phyloP scores from a whole-genome alignment of 2,329 filamentous ascomycete species.

The Sclerotinia minor region DNA sequence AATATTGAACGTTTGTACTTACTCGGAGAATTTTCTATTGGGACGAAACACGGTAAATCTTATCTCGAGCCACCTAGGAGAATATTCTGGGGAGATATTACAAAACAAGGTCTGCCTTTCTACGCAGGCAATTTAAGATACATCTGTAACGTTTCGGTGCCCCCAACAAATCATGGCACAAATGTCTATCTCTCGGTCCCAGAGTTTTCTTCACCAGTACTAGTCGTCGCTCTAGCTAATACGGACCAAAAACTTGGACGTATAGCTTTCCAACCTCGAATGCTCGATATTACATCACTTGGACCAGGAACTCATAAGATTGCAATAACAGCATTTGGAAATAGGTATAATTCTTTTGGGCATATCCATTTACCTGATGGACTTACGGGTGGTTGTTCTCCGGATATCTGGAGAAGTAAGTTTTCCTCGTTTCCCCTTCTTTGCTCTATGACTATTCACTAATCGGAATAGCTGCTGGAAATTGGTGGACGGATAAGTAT shows the following conservation, averaged over 20 bases:
- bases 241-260: conserved; percentile 29
- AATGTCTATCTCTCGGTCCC: neutral
- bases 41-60: conserved; percentile 20
- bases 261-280: conserved; percentile 38
- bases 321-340: conserved; percentile 37
- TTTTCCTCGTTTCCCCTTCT: conserved; percentile 2
- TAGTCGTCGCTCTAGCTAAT: conserved; percentile 27
- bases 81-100: conserved; percentile 38
- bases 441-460: neutral
- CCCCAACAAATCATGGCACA: neutral
- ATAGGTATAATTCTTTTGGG: conserved; percentile 40
- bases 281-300: conserved; percentile 30
- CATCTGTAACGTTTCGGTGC: conserved; percentile 27
- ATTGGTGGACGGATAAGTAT: conserved; percentile 35
- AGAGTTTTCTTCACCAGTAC: conserved; percentile 35
- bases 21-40: conserved; percentile 38
- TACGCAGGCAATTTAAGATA: conserved; percentile 40
- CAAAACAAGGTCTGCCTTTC: conserved; percentile 38
- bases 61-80: neutral
- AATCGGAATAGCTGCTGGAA: conserved; percentile 28
- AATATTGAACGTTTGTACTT: conserved; percentile 41
- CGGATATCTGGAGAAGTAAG: conserved; percentile 36
- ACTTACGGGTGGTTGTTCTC: conserved; percentile 31
- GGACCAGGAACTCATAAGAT: conserved; percentile 29
- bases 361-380: conserved; percentile 36